A percentile compares a stretch with the other conserved stretches of the same genome.
Evolutionary conservation across 306 rosid genomes (phyloP).

Genomic region (Gleditsia sinensis): DNA sequence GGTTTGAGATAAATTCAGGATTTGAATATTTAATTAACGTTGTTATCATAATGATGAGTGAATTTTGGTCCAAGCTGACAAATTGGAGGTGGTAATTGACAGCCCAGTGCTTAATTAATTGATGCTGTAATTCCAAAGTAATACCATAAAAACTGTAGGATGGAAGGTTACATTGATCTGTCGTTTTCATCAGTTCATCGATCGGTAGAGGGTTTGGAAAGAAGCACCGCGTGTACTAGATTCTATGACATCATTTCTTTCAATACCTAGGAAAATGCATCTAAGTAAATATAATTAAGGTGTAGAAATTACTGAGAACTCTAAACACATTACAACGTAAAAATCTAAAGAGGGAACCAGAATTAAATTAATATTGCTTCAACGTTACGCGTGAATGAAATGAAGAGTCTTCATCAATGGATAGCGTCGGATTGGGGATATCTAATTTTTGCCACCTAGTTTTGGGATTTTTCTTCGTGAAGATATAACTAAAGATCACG

Average conservation of each 20-base stretch:
- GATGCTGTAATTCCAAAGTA: background rate
- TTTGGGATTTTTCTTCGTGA: background rate
- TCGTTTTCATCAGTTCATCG: slow-evolving; percentile 11
- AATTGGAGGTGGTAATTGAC: too few species aligned
- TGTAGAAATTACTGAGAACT: too few species aligned
- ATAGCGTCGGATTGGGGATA: background rate
- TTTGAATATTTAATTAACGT: too few species aligned
- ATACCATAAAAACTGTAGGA: background rate
- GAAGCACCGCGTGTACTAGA: background rate
- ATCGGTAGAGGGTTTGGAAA: too few species aligned
- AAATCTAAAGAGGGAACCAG: too few species aligned
- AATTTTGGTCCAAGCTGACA: too few species aligned
- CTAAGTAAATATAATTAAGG: background rate
- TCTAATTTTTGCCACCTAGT: background rate
- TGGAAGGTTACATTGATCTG: background rate
- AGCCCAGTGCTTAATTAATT: too few species aligned
- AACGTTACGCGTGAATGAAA: background rate
- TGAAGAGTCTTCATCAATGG: background rate
- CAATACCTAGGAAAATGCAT: background rate
- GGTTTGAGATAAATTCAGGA: too few species aligned
- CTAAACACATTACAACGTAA: too few species aligned
- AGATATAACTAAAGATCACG: background rate
- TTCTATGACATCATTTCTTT: background rate
- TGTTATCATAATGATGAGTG: too few species aligned
- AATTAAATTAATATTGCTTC: too few species aligned